A percentile compares a stretch with the other conserved stretches of the same genome.
These are phyloP conservation scores for Chrysoporthe austroafricana DNA, from an alignment of 2,329 filamentous ascomycete genomes.

Conservation along the genomic window DNA sequence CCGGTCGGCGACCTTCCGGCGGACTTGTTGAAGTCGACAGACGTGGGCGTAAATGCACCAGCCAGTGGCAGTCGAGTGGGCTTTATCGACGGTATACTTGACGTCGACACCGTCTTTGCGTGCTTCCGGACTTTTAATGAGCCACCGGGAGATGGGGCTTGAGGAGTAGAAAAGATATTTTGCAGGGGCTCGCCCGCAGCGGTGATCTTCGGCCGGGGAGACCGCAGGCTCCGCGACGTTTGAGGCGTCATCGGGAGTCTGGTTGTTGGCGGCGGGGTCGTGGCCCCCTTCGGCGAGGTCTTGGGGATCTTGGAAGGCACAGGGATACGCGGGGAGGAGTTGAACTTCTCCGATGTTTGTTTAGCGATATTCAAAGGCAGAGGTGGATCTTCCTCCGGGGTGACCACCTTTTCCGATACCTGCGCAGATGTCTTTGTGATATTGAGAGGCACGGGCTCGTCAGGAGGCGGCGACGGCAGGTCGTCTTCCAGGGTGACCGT, in stretches of 20 bases:
- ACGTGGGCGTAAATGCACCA: conserved; percentile 34
- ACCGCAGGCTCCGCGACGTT: conserved; percentile 41
- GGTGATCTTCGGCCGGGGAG: conserved; percentile 56
- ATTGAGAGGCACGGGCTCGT: not conserved
- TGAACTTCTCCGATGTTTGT: conserved; percentile 61
- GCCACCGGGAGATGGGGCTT: conserved; percentile 21
- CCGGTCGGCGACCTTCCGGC: conserved; percentile 41
- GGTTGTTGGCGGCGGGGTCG: conserved; percentile 19
- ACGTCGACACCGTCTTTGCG: conserved; percentile 55
- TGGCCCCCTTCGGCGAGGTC: conserved; percentile 39
- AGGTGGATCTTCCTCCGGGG: conserved; percentile 33
- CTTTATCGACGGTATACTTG: conserved; percentile 59
- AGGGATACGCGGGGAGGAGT: conserved; percentile 51
- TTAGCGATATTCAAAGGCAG: conserved; percentile 57
- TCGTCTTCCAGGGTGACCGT: conserved; percentile 55
- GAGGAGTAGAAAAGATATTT: conserved; percentile 23
- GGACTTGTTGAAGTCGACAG: conserved; percentile 32
- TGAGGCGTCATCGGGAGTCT: conserved; percentile 58
- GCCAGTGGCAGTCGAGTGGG: conserved; percentile 40
- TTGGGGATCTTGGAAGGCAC: conserved; percentile 57
- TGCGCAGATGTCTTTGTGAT: conserved; percentile 23
- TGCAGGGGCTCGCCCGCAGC: conserved; percentile 19
- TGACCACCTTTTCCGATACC: conserved; percentile 31
- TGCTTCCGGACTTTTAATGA: conserved; percentile 39
- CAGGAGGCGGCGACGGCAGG: not conserved